These are phyloP conservation scores for Fonsecaea pedrosoi DNA, from an alignment of 2,329 filamentous ascomycete genomes.

Conservation along the genomic window DNA sequence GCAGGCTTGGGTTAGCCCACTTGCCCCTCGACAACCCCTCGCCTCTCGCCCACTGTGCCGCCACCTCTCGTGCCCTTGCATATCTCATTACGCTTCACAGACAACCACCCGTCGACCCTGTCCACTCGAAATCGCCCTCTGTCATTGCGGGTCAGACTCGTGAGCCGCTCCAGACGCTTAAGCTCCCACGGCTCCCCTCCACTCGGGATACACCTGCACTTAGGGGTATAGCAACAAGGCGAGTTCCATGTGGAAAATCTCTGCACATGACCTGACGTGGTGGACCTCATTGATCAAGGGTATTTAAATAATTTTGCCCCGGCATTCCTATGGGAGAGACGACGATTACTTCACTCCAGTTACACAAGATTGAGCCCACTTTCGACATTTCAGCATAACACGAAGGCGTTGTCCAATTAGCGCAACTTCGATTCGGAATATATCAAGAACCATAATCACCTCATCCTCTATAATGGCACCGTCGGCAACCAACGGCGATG, in stretches of 20 bases:
- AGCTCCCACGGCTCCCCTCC: conserved; percentile 39
- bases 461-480: conserved; percentile 30
- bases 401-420: conserved; percentile 29
- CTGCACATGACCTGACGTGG: conserved; percentile 38
- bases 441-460: conserved; percentile 8
- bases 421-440: conserved; percentile 18
- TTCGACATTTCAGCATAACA: conserved; percentile 9
- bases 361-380: conserved; percentile 11
- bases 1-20: conserved; percentile 1
- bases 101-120: conserved; percentile 20
- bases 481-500: conserved; percentile 28
- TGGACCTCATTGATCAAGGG: conserved; percentile 20
- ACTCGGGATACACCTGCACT: conserved; percentile 41
- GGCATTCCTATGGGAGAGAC: background rate
- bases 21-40: conserved; percentile 25
- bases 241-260: conserved; percentile 25
- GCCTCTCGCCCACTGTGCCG: conserved; percentile 1
- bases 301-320: conserved; percentile 28
- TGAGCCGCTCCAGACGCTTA: conserved; percentile 27
- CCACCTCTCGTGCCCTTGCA: conserved; percentile 22
- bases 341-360: conserved; percentile 4
- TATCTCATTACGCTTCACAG: conserved; percentile 14
- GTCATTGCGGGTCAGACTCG: conserved; percentile 9
- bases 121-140: conserved; percentile 5
- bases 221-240: conserved; percentile 35